Evolutionary conservation across 257 asterid species (phyloP).

Genomic region (Rhazya stricta): DNA sequence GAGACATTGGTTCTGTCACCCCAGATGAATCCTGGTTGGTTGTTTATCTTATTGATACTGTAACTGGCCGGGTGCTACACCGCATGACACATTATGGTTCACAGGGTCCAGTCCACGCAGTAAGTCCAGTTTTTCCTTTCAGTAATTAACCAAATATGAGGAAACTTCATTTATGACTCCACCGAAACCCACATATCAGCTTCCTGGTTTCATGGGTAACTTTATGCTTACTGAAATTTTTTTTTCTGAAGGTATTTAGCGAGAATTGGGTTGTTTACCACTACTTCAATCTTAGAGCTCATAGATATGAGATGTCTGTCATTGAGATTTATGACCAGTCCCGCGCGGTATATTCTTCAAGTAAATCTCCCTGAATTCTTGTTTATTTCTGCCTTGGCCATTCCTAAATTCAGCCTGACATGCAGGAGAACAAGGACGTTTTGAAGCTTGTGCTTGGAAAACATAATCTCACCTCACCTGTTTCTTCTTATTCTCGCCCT

Average conservation of each 20-base stretch:
- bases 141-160: not conserved
- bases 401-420: conserved; percentile 20
- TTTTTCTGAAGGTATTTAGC: conserved; percentile 60
- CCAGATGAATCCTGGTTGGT: conserved; percentile 90
- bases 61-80: conserved; percentile 88
- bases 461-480: conserved; percentile 85
- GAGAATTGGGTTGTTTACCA: conserved; percentile 99
- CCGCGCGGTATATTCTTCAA: conserved; percentile 66
- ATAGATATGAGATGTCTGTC: conserved; percentile 96
- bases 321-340: conserved; percentile 96
- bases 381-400: conserved; percentile 11
- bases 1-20: conserved; percentile 78
- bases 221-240: not conserved
- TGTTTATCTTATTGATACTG: conserved; percentile 79
- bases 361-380: conserved; percentile 17
- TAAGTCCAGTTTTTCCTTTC: conserved; percentile 40
- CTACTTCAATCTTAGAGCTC: conserved; percentile 96
- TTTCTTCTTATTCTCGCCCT: conserved; percentile 85
- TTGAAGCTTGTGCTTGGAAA: conserved; percentile 83
- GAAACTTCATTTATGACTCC: not conserved
- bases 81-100: conserved; percentile 92
- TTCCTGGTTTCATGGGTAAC: not conserved
- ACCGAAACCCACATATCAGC: not conserved
- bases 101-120: conserved; percentile 91
- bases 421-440: conserved; percentile 91